phyloP scores from a whole-genome alignment of 2,329 filamentous ascomycete species.

The Ascomycota sp. region DNA sequence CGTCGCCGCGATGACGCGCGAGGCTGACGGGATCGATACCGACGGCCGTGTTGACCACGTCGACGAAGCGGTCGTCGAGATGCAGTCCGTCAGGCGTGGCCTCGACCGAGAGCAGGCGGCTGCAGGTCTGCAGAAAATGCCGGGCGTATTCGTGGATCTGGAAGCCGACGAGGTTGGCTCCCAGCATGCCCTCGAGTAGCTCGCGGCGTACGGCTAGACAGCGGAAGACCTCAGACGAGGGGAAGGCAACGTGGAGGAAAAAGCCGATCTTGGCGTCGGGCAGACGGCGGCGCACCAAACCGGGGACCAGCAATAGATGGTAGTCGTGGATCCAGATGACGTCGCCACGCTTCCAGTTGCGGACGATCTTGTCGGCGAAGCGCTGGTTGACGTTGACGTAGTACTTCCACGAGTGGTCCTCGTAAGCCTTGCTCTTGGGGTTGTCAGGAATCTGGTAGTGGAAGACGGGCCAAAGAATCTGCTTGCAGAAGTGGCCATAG shows the following conservation, averaged over 20 bases:
- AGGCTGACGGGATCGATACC: constrained; percentile 75
- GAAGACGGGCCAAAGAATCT: constrained; percentile 93
- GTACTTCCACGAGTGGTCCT: constrained; percentile 91
- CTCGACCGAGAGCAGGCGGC: constrained; percentile 73
- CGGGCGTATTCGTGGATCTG: constrained; percentile 85
- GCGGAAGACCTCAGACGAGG: constrained; percentile 87
- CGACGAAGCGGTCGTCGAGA: constrained; percentile 80
- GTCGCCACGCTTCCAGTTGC: constrained; percentile 85
- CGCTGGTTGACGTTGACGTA: constrained; percentile 85
- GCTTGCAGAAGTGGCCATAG: constrained; percentile 93
- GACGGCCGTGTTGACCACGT: constrained; percentile 69
- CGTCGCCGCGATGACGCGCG: constrained; percentile 46
- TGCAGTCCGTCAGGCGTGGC: constrained; percentile 76
- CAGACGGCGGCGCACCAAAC: constrained; percentile 73
- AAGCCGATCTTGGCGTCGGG: constrained; percentile 92
- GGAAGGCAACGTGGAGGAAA: constrained; percentile 88
- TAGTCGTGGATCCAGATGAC: constrained; percentile 94
- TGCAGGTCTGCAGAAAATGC: constrained; percentile 92
- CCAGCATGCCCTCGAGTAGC: constrained; percentile 78
- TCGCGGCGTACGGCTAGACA: constrained; percentile 75
- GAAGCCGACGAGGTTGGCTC: constrained; percentile 81
- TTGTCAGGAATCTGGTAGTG: constrained; percentile 97
- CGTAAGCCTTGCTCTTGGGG: constrained; percentile 93
- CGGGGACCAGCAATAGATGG: constrained; percentile 72
- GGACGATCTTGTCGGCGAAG: constrained; percentile 77